Percentiles rank a stretch among this genome's conserved stretches.
These are phyloP conservation scores for Mortierella claussenii DNA, from an alignment of 192 early-diverging fungal genomes.

Conservation along the genomic window DNA sequence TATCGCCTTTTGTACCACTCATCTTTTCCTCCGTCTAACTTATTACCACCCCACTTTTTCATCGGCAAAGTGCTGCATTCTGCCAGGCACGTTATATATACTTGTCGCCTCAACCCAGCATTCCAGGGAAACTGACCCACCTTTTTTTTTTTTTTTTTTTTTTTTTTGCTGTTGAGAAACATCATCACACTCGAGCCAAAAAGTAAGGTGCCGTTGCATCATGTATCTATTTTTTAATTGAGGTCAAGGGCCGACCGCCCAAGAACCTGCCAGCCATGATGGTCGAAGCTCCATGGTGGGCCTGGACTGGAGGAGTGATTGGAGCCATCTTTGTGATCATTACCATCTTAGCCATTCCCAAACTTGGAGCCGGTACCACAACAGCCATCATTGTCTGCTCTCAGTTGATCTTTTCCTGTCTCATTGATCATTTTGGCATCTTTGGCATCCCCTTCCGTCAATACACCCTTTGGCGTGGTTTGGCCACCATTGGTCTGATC, in stretches of 20 bases:
- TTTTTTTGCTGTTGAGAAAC: not conserved
- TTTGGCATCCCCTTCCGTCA: conserved; percentile 56
- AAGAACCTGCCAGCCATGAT: conserved; percentile 27
- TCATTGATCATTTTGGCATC: conserved; percentile 63
- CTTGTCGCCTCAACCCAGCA: too few relatives aligned
- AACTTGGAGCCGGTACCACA: conserved; percentile 62
- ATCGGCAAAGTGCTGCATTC: too few relatives aligned
- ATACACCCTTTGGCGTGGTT: conserved; percentile 56
- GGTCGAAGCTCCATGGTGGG: conserved; percentile 58
- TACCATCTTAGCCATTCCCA: conserved; percentile 61
- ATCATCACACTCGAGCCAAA: not conserved
- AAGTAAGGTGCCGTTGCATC: conserved; percentile 36
- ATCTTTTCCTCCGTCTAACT: not conserved
- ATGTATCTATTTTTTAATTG: conserved; percentile 43
- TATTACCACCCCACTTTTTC: too few relatives aligned
- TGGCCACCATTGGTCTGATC: conserved; percentile 58
- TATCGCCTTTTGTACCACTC: not conserved
- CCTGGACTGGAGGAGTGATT: conserved; percentile 61
- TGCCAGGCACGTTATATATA: too few relatives aligned
- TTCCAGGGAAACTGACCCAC: too few relatives aligned
- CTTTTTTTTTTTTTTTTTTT: not conserved
- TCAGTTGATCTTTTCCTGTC: conserved; percentile 59
- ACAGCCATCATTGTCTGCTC: conserved; percentile 62
- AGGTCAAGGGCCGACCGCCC: conserved; percentile 40
- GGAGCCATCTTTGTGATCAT: conserved; percentile 59